A percentile compares a stretch with the other conserved stretches of the same genome.
Conservation (phyloP, 176 grass and related monocot species). For the Echinochloa phyllopogon region DNA sequence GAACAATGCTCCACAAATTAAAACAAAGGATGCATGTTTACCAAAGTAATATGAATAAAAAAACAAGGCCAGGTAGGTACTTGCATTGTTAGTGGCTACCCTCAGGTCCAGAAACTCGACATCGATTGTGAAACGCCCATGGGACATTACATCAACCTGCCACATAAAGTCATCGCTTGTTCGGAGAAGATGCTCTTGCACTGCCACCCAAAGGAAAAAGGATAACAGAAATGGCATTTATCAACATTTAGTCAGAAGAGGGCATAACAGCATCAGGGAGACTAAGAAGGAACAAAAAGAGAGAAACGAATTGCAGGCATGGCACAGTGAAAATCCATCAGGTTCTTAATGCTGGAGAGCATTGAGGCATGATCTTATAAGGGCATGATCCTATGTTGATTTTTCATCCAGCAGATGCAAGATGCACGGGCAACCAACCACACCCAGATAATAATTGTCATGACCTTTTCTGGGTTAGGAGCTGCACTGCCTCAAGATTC, state of each 20-base stretch:
- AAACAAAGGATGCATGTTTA: not conserved
- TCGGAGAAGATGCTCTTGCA: slow-evolving; percentile 64
- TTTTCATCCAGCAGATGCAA: not conserved
- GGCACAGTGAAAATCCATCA: not conserved
- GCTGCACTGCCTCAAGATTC: not conserved
- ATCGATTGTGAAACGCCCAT: slow-evolving; percentile 73
- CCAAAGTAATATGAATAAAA: not conserved
- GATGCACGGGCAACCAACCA: not conserved
- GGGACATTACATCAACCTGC: slow-evolving; percentile 62
- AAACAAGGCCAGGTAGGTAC: slow-evolving; percentile 17
- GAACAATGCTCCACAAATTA: not conserved
- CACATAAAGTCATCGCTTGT: slow-evolving; percentile 89
- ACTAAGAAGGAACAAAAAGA: not conserved
- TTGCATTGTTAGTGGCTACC: slow-evolving; percentile 67
- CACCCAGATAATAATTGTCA: not conserved
- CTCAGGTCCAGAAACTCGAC: slow-evolving; percentile 94
- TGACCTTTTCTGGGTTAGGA: not conserved
- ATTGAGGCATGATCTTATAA: not conserved
- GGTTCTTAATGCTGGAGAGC: not conserved
- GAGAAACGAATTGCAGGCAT: not conserved
- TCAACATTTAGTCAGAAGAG: not conserved
- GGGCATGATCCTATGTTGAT: not conserved
- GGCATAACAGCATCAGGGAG: not conserved
- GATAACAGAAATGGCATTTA: not conserved
- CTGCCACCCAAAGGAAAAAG: not conserved